phyloP scores from a whole-genome alignment of 2,329 filamentous ascomycete genomes.

The Fusarium penzigii region DNA sequence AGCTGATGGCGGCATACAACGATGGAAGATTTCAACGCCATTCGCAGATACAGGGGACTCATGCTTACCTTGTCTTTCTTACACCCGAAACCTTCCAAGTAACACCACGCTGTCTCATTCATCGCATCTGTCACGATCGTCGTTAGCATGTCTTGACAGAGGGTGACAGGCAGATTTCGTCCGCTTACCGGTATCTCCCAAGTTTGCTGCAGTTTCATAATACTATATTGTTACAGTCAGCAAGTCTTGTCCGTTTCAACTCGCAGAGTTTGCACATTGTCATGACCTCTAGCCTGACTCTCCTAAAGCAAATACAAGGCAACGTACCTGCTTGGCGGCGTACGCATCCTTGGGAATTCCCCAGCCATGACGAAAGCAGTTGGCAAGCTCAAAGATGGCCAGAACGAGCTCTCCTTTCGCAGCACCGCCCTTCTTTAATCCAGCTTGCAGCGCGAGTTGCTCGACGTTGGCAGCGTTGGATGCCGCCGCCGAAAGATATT shows the following conservation, averaged over 20 bases:
- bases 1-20: not conserved
- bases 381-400: constrained; percentile 92
- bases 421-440: constrained; percentile 88
- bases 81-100: constrained; percentile 92
- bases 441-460: constrained; percentile 78
- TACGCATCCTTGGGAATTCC: constrained; percentile 83
- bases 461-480: constrained; percentile 89
- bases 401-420: constrained; percentile 96
- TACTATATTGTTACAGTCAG: constrained; percentile 57
- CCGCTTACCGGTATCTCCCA: constrained; percentile 77
- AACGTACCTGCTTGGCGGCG: constrained; percentile 70
- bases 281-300: not conserved
- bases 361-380: constrained; percentile 94
- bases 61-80: constrained; percentile 93
- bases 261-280: not conserved
- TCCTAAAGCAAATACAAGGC: not conserved
- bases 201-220: constrained; percentile 95
- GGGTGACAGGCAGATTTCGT: constrained; percentile 4
- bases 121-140: constrained; percentile 70
- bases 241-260: not conserved
- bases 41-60: not conserved
- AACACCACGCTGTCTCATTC: constrained; percentile 97
- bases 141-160: constrained; percentile 8
- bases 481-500: constrained; percentile 84
- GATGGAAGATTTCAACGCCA: not conserved